Base-by-base conservation (phyloP, 192 early-diverging fungal species). In the Coemansia furcata region DNA sequence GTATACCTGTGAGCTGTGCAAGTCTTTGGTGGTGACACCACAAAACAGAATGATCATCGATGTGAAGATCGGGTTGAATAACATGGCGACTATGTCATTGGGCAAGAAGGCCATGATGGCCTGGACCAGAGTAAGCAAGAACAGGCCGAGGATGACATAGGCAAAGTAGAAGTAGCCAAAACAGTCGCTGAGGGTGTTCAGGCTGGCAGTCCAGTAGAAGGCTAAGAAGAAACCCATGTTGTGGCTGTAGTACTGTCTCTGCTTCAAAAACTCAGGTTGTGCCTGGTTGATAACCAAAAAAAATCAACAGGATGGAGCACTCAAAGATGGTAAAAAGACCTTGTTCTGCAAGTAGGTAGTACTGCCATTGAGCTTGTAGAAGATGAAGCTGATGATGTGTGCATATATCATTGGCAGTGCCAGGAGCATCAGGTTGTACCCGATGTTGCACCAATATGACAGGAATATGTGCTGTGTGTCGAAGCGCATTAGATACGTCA, bases 381-480 rank as follows among this genome's bases (percentile, higher is more conserved):
- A 93, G 9, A 87, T 77, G 76, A 93, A 86, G 40, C 89, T 88
- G 68, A 88, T 80, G n/a, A 89, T 68, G 14, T 91, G 69, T 35
- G 82, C 87, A 55, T 72, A 69, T 26, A 88, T 65, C 40, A 86
- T 66, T 35, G 86, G 85, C 39, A 86, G 78, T 26, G 83, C 77
- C 21, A 86, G 42, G 57, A 83, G 82, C n/a, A 86, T 89, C 69
- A 90, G 67, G 72, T 90, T 91, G 76, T 93, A 93, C 36, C 84
- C 79, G 44, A 86, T 77, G 65, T 85, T 85, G 52, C 91, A 85
- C 87, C 87, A 93, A 80, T 87, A 93, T 39, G 84, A 77, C 4
- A 81, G 21, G 46, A 90, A 84, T 87, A 89, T 93, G 60, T 89
- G 85, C 40, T 74, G 80, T 35, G 85, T 83, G 15, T 91, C 91